phyloP scores from a whole-genome alignment of 805 yeast species.

The Phaffomyces opuntiae region DNA sequence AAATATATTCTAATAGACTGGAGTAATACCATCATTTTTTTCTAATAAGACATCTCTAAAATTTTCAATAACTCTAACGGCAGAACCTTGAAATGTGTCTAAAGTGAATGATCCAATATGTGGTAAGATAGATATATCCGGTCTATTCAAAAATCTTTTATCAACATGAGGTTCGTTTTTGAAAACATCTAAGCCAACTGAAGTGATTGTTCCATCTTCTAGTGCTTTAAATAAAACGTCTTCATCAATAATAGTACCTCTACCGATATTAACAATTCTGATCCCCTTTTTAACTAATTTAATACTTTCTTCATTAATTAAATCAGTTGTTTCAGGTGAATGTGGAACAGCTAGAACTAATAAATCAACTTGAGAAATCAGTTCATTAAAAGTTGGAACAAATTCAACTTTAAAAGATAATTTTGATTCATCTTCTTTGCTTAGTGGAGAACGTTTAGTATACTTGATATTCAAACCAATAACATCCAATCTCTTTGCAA shows the following conservation, averaged over 20 bases:
- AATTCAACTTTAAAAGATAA: slow-evolving; percentile 42
- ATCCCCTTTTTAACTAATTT: slow-evolving; percentile 43
- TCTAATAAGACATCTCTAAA: slow-evolving; percentile 26
- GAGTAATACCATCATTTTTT: slow-evolving; percentile 11
- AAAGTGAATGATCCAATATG: slow-evolving; percentile 66
- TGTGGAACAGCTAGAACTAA: slow-evolving; percentile 65
- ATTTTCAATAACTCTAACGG: slow-evolving; percentile 47
- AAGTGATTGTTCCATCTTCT: slow-evolving; percentile 48
- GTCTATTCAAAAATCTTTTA: slow-evolving; percentile 43
- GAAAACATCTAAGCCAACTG: slow-evolving; percentile 71
- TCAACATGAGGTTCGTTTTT: slow-evolving; percentile 55
- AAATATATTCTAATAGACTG: neutral
- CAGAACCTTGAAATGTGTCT: slow-evolving; percentile 47
- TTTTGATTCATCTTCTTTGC: slow-evolving; percentile 25
- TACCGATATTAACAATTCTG: slow-evolving; percentile 65
- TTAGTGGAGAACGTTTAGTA: slow-evolving; percentile 44
- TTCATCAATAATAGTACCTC: slow-evolving; percentile 66
- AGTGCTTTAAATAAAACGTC: slow-evolving; percentile 54
- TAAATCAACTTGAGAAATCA: slow-evolving; percentile 41
- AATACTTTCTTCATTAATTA: slow-evolving; percentile 44
- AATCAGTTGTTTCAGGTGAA: slow-evolving; percentile 46
- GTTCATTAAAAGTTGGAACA: slow-evolving; percentile 37
- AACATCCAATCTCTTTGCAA: slow-evolving; percentile 48
- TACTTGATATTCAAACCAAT: slow-evolving; percentile 65
- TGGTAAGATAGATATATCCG: slow-evolving; percentile 56